These are phyloP conservation scores for Xerocomellus dryophilus DNA, from an alignment of 768 basidiomycete species.

Conservation along the genomic window DNA sequence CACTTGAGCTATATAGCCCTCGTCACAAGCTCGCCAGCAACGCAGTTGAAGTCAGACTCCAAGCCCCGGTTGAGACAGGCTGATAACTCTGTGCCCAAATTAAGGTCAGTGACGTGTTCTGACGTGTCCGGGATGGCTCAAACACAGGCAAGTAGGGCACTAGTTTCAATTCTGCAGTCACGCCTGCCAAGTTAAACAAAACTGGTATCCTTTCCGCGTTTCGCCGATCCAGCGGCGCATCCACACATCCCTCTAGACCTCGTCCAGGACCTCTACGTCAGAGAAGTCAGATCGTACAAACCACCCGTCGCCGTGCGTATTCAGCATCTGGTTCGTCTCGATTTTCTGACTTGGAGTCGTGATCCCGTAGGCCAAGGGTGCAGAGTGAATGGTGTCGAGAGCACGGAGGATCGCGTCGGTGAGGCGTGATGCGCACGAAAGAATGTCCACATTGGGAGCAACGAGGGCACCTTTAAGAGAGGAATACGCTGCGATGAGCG, in stretches of 20 bases:
- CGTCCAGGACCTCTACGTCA: slow-evolving; percentile 89
- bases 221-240: slow-evolving; percentile 20
- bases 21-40: too few species aligned
- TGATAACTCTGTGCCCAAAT: too few species aligned
- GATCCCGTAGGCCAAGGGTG: slow-evolving; percentile 71
- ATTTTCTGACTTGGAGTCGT: not conserved
- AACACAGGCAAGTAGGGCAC: too few species aligned
- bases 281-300: slow-evolving; percentile 89
- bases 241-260: slow-evolving; percentile 55
- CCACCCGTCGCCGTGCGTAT: slow-evolving; percentile 64
- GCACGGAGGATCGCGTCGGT: slow-evolving; percentile 20
- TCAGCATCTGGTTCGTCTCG: not conserved
- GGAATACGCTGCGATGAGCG: slow-evolving; percentile 21
- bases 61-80: too few species aligned
- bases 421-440: slow-evolving; percentile 10
- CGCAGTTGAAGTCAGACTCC: too few species aligned
- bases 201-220: slow-evolving; percentile 45
- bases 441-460: slow-evolving; percentile 4
- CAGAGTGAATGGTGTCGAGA: slow-evolving; percentile 33
- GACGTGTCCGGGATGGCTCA: too few species aligned
- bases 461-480: slow-evolving; percentile 22
- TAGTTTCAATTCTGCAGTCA: too few species aligned
- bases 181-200: too few species aligned
- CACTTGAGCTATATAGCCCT: too few species aligned
- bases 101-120: too few species aligned